Evolutionary conservation across 345 rosid species (phyloP).

Genomic region (Carallia brachiata): DNA sequence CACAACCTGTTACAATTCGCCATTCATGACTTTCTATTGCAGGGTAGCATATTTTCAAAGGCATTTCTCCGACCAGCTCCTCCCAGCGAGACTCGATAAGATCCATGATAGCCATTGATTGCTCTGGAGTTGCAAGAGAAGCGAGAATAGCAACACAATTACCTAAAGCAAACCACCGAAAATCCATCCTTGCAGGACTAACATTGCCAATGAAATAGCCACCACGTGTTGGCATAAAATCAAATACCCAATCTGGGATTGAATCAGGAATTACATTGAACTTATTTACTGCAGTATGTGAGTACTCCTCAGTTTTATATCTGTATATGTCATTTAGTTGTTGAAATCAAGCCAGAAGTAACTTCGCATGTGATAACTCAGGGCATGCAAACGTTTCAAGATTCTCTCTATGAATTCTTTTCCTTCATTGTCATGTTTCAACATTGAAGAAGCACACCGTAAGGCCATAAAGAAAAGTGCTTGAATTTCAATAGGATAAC

Average conservation of each 20-base stretch:
- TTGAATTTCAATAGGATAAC: slow-evolving; percentile 82
- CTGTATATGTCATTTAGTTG: slow-evolving; percentile 38
- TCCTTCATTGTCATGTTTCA: slow-evolving; percentile 53
- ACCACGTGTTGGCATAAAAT: slow-evolving; percentile 37
- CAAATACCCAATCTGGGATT: slow-evolving; percentile 38
- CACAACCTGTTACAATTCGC: slow-evolving; percentile 37
- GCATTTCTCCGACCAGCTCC: slow-evolving; percentile 41
- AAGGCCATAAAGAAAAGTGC: slow-evolving; percentile 84
- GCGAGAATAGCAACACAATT: slow-evolving; percentile 38
- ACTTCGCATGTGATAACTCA: slow-evolving; percentile 34
- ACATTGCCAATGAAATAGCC: slow-evolving; percentile 40
- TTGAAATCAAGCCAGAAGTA: slow-evolving; percentile 36
- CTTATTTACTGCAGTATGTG: slow-evolving; percentile 40
- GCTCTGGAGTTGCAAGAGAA: slow-evolving; percentile 36
- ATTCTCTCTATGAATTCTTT: slow-evolving; percentile 34
- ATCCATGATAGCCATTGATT: slow-evolving; percentile 35
- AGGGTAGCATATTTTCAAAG: slow-evolving; percentile 33
- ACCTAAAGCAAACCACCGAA: slow-evolving; percentile 37
- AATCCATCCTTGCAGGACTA: slow-evolving; percentile 36
- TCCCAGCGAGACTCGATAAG: slow-evolving; percentile 36
- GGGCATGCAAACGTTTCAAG: slow-evolving; percentile 33
- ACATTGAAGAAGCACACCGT: slow-evolving; percentile 54
- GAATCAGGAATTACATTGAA: slow-evolving; percentile 40
- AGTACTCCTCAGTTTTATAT: slow-evolving; percentile 40
- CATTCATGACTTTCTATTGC: slow-evolving; percentile 38